A percentile compares a stretch with the other conserved stretches of the same genome.
These are phyloP conservation scores for Tolypocladium ovalisporum DNA, from an alignment of 2,329 filamentous ascomycete species.

Conservation along the genomic window DNA sequence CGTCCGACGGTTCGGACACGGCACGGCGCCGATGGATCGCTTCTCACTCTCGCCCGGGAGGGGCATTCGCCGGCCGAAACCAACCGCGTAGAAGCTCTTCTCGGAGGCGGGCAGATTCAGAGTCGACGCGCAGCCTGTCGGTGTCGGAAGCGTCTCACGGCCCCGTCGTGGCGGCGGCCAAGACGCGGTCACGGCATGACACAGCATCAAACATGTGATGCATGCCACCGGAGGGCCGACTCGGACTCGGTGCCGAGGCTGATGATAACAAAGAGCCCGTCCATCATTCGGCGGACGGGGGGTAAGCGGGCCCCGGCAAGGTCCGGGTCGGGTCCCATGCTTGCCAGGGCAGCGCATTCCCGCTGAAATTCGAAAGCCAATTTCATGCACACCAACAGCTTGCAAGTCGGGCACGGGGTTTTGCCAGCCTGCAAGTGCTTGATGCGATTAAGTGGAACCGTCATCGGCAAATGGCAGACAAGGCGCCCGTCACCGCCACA, in stretches of 20 bases:
- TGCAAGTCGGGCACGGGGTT: not conserved
- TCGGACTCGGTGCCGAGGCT: not conserved
- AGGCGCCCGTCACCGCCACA: not conserved
- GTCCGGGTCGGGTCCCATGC: not conserved
- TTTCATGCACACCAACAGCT: not conserved
- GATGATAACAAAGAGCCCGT: not conserved
- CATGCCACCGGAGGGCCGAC: not conserved
- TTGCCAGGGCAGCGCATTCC: not conserved
- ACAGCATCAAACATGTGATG: not conserved
- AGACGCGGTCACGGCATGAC: not conserved
- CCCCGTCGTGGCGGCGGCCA: not conserved
- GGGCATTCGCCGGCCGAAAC: not conserved
- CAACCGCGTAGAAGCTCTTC: not conserved
- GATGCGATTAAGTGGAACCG: not conserved
- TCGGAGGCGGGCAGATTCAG: not conserved
- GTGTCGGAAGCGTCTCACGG: not conserved
- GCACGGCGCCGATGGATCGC: not conserved
- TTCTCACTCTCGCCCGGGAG: not conserved
- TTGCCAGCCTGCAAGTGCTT: not conserved
- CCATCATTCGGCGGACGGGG: not conserved
- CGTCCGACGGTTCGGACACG: not conserved
- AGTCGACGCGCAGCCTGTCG: not conserved
- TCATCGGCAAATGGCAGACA: too few relatives aligned
- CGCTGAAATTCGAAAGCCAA: not conserved
- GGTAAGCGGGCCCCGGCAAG: not conserved